Percentiles rank a stretch among this genome's conserved stretches.
Conservation (phyloP, 371 early-diverging fungal species). For the Funneliformis caledonium region DNA sequence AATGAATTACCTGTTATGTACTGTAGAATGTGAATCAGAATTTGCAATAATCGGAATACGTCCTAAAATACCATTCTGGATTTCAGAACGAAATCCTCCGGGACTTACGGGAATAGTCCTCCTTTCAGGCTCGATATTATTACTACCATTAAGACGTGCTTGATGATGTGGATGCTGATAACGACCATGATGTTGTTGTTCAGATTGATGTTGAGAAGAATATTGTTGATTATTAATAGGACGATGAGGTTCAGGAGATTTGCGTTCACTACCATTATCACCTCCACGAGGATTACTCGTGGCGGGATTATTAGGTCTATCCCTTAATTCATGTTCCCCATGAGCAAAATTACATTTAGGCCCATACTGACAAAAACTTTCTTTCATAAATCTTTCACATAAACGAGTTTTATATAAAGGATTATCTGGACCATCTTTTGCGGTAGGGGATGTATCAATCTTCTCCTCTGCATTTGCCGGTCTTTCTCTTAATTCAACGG, state of each 20-base stretch:
- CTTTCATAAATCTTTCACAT: conserved; percentile 80
- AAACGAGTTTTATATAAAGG: conserved; percentile 83
- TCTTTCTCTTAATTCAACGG: conserved; percentile 72
- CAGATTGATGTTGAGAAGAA: conserved; percentile 43
- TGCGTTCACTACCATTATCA: neutral
- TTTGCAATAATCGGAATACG: neutral
- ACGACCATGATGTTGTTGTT: conserved; percentile 37
- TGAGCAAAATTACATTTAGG: conserved; percentile 87
- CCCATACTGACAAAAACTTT: conserved; percentile 81
- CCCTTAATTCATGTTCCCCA: conserved; percentile 61
- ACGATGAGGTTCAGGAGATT: conserved; percentile 19
- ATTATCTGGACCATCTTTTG: conserved; percentile 54
- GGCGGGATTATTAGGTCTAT: conserved; percentile 39
- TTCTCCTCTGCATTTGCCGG: conserved; percentile 50
- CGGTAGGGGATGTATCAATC: conserved; percentile 45
- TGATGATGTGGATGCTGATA: conserved; percentile 26
- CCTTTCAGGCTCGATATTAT: conserved; percentile 4
- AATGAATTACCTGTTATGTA: neutral
- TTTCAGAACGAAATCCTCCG: conserved; percentile 33
- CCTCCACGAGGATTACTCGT: neutral
- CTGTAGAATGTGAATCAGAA: neutral
- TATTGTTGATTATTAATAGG: neutral
- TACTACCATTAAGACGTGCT: neutral
- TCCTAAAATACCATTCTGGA: conserved; percentile 40
- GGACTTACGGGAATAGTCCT: conserved; percentile 4